Evolutionary conservation across 2,329 filamentous ascomycete species (phyloP).

Genomic region (Conoideocrella luteorostrata): DNA sequence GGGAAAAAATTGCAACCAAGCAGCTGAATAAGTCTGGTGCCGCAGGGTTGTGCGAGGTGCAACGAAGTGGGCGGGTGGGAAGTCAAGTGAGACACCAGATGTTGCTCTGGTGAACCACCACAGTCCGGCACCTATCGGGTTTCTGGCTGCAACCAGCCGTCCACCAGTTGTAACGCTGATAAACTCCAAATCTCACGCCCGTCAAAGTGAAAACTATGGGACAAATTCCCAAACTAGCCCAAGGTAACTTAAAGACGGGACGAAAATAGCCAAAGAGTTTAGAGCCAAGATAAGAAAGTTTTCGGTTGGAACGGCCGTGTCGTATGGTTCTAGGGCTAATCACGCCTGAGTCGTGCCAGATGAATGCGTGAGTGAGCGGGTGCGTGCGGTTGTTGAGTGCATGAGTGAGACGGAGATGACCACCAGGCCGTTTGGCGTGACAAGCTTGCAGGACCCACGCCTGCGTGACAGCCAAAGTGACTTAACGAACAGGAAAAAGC

Average conservation of each 20-base stretch:
- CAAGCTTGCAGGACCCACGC: too few relatives aligned
- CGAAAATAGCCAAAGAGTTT: background rate
- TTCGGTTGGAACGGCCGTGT: background rate
- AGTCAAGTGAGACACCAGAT: constrained; percentile 1
- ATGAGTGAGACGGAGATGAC: too few relatives aligned
- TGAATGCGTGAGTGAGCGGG: too few relatives aligned
- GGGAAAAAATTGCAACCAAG: background rate
- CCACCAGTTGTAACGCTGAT: background rate
- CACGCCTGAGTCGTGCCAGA: too few relatives aligned
- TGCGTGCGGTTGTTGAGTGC: too few relatives aligned
- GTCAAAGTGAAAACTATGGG: background rate
- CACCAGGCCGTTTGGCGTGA: too few relatives aligned
- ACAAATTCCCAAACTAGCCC: background rate
- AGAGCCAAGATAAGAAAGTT: background rate
- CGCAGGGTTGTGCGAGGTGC: constrained; percentile 1
- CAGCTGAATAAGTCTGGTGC: background rate
- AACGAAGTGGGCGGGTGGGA: background rate
- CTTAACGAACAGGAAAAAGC: too few relatives aligned
- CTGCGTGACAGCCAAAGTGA: too few relatives aligned
- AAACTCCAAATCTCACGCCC: background rate
- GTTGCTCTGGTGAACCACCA: background rate
- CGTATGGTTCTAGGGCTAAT: too few relatives aligned
- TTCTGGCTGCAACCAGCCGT: constrained; percentile 1
- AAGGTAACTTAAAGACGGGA: background rate
- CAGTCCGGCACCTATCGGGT: too few relatives aligned